phyloP scores from a whole-genome alignment of 2,329 filamentous ascomycete genomes.

The Gnomoniopsis sp. region DNA sequence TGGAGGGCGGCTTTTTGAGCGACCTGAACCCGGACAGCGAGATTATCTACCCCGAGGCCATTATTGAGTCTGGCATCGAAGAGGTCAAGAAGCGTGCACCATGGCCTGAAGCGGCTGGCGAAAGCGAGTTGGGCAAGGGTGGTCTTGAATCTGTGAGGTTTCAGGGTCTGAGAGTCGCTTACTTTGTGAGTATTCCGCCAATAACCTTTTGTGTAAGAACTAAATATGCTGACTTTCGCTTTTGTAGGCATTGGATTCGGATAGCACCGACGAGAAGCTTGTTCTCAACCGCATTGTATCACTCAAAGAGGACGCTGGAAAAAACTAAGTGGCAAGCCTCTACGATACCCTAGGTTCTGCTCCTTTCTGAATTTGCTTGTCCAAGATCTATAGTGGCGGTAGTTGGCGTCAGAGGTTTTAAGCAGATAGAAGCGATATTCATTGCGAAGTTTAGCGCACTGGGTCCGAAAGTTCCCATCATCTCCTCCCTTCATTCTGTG shows the following conservation, averaged over 20 bases:
- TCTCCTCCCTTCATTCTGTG: neutral
- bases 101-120: conserved; percentile 77
- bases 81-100: conserved; percentile 71
- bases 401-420: neutral
- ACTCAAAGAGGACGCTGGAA: conserved; percentile 81
- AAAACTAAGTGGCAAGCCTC: conserved; percentile 34
- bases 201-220: neutral
- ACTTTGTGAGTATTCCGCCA: conserved; percentile 56
- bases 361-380: neutral
- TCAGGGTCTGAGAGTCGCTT: conserved; percentile 86
- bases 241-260: conserved; percentile 65
- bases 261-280: conserved; percentile 74
- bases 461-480: neutral
- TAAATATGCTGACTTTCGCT: neutral
- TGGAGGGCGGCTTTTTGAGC: conserved; percentile 75
- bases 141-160: conserved; percentile 79
- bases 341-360: too few species aligned
- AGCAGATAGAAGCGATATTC: neutral
- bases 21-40: conserved; percentile 85
- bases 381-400: neutral
- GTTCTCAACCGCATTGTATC: conserved; percentile 90
- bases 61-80: conserved; percentile 80
- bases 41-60: conserved; percentile 70
- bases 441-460: neutral
- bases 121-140: conserved; percentile 57